phyloP scores from a whole-genome alignment of 2,329 filamentous ascomycete species.

The Trichoderma sp. region DNA sequence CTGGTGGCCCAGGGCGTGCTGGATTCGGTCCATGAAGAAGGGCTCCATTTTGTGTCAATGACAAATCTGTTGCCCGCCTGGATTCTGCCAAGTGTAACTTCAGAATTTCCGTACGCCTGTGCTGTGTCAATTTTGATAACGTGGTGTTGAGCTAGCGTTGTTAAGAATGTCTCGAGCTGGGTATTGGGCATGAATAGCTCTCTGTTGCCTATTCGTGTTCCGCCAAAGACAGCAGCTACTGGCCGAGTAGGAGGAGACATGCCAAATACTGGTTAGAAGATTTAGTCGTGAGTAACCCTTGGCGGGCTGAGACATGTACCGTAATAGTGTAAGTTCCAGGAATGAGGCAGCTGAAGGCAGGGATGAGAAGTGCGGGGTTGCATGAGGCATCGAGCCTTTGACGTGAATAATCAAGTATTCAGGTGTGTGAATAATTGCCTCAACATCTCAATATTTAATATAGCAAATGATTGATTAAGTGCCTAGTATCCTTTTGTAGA shows the following conservation, averaged over 20 bases:
- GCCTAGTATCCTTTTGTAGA: no score
- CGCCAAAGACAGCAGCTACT: constrained; percentile 19
- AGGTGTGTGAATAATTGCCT: no score
- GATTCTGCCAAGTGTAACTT: constrained; percentile 17
- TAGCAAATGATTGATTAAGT: no score
- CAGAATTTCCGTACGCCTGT: constrained; percentile 22
- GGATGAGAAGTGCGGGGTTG: no score
- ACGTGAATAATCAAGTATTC: no score
- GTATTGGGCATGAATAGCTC: constrained; percentile 19
- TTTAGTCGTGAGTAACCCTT: no score
- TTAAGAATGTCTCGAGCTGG: background rate
- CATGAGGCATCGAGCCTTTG: no score
- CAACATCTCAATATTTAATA: no score
- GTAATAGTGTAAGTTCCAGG: no score
- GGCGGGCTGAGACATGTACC: no score
- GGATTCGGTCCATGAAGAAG: constrained; percentile 18
- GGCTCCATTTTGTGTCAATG: constrained; percentile 24
- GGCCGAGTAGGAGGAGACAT: constrained; percentile 9
- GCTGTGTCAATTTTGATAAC: constrained; percentile 22
- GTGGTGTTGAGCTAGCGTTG: constrained; percentile 11
- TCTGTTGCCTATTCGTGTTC: constrained; percentile 22
- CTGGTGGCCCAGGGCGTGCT: background rate
- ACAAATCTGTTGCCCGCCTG: constrained; percentile 20
- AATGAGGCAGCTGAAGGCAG: no score
- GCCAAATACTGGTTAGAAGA: background rate